Evolutionary conservation across 805 yeast species (phyloP).

Genomic region (Candida easanensis): DNA sequence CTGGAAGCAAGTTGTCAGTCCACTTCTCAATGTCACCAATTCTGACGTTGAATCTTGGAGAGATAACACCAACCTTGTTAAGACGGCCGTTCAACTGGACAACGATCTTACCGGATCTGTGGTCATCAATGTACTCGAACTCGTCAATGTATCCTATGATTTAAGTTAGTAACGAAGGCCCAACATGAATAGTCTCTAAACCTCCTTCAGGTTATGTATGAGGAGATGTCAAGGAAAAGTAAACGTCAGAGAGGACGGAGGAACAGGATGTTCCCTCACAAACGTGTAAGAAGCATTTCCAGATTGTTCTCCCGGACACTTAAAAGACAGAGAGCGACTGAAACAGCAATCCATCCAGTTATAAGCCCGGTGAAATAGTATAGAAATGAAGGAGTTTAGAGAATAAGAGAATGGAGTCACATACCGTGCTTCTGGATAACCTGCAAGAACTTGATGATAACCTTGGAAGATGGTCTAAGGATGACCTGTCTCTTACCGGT

Average conservation of each 20-base stretch:
- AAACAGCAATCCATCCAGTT: conserved; percentile 94
- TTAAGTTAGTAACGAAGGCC: conserved; percentile 9
- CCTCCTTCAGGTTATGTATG: not conserved
- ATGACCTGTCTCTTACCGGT: conserved; percentile 98
- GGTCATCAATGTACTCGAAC: conserved; percentile 97
- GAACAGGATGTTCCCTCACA: conserved; percentile 12
- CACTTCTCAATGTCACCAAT: conserved; percentile 94
- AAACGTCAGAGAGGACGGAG: conserved; percentile 29
- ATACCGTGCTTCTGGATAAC: conserved; percentile 98
- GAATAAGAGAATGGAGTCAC: conserved; percentile 36
- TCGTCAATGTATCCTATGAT: conserved; percentile 76
- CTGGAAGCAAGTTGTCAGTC: conserved; percentile 97
- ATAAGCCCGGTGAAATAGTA: conserved; percentile 75
- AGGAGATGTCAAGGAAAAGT: conserved; percentile 32
- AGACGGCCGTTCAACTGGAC: conserved; percentile 96
- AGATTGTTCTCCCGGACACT: conserved; percentile 80
- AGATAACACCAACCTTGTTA: conserved; percentile 98
- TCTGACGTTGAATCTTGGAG: conserved; percentile 97
- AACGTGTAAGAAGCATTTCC: conserved; percentile 36
- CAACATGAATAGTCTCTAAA: not conserved
- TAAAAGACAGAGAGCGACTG: conserved; percentile 97
- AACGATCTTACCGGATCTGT: conserved; percentile 97
- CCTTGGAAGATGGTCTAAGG: conserved; percentile 97
- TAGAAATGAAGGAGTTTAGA: not conserved
- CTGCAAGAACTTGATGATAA: conserved; percentile 90